phyloP scores from a whole-genome alignment of 495 filamentous ascomycete species.

The Penicillium longicatenatum region DNA sequence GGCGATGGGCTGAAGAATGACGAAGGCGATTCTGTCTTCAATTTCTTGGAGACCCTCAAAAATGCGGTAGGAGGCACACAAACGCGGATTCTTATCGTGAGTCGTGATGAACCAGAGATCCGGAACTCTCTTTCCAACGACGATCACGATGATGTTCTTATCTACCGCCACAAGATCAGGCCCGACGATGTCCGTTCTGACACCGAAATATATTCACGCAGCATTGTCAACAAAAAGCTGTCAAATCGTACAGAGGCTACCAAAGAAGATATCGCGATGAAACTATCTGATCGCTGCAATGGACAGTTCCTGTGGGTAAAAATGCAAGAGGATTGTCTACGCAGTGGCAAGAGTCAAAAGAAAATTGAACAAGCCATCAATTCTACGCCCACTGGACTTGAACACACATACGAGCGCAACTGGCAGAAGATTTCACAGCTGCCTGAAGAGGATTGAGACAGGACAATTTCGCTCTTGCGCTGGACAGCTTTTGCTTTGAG shows the following conservation, averaged over 20 bases:
- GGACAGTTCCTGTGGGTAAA: slow-evolving; percentile 12
- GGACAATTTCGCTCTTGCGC: slow-evolving; percentile 6
- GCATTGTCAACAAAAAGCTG: slow-evolving; percentile 9
- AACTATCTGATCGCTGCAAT: slow-evolving; percentile 2
- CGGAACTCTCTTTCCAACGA: slow-evolving; percentile 1
- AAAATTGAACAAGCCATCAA: slow-evolving; percentile 6
- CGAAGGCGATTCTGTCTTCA: neutral
- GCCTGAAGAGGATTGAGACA: neutral
- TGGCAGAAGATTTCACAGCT: slow-evolving; percentile 2
- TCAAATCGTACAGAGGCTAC: neutral
- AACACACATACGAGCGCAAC: slow-evolving; percentile 6
- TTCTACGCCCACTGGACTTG: neutral
- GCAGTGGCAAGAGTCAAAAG: slow-evolving; percentile 2
- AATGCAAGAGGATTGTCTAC: slow-evolving; percentile 4
- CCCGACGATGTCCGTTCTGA: slow-evolving; percentile 8
- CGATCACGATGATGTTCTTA: neutral
- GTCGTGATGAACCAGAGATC: slow-evolving; percentile 11
- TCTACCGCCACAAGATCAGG: neutral
- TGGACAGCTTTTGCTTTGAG: slow-evolving; percentile 10
- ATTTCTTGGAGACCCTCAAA: neutral
- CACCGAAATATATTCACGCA: neutral
- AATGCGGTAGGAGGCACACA: neutral
- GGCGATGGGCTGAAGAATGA: neutral
- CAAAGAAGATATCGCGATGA: neutral
- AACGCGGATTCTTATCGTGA: slow-evolving; percentile 7